Conservation (phyloP, 768 basidiomycete species). For the Tulasnella sp. region DNA sequence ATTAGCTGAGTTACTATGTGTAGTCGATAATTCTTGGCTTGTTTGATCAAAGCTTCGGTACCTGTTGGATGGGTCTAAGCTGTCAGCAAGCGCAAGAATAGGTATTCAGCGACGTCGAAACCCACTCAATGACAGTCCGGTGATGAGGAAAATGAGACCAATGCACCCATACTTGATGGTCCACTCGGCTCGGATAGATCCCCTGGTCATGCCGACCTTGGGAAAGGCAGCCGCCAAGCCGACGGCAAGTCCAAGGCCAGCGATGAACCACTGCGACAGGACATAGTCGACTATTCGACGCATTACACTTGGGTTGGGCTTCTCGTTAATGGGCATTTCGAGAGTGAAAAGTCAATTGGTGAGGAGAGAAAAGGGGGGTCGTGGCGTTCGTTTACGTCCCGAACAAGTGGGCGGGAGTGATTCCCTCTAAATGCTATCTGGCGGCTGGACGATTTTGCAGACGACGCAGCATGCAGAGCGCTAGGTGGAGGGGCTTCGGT, state of each 20-base stretch:
- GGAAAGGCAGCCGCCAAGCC: constrained; percentile 40
- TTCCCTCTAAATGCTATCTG: constrained; percentile 1
- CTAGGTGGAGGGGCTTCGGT: not conserved
- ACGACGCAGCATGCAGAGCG: not conserved
- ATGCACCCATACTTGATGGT: constrained; percentile 41
- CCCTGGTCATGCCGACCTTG: constrained; percentile 39
- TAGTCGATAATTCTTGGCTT: constrained; percentile 40
- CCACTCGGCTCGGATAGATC: constrained; percentile 40
- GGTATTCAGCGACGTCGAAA: not conserved
- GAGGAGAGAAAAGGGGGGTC: not conserved
- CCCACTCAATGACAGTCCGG: constrained; percentile 39
- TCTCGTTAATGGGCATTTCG: not conserved
- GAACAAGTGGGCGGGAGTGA: not conserved
- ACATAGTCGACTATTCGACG: constrained; percentile 31
- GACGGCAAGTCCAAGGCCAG: constrained; percentile 40
- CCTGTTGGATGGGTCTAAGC: not conserved
- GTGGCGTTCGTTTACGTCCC: not conserved
- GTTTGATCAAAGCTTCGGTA: constrained; percentile 37
- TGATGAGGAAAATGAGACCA: constrained; percentile 42
- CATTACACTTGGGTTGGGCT: not conserved
- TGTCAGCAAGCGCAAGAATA: not conserved
- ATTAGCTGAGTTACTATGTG: constrained; percentile 42
- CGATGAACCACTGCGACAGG: constrained; percentile 41
- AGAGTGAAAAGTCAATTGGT: not conserved
- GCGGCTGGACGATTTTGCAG: not conserved